Base-by-base conservation (phyloP, 2,329 filamentous ascomycete genomes). In the Ceratocystis diversiconidia region DNA sequence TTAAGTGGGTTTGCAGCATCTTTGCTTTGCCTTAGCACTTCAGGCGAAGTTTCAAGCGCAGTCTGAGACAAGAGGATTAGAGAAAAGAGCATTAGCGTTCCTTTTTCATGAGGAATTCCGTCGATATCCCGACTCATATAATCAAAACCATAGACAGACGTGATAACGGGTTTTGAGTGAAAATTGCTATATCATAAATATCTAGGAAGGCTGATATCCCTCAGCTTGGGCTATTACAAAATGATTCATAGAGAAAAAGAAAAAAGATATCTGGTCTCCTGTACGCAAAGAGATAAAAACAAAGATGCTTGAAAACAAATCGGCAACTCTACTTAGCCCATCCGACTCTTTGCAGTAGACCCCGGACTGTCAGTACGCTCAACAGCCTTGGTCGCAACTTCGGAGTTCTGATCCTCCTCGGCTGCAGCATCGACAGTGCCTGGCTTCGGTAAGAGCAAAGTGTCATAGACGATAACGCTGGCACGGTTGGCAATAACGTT, bases 21-120 rank as follows among this genome's bases (percentile, higher is more conserved):
- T 43, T 25, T 15, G 19, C 30, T 44, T 22, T 5, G 10, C 2
- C 19, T 32, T 43, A 5, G n/a, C 15, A 12, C 30, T 61, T 15
- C n/a, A n/a, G 32, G 25, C 59, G 32, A 46, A 43, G 22, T 22
- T 19, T 61, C 10, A 61, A 75, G 68, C 83, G 83, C 73, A 87
- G 59, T 41, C 36, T 30, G 46, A 25, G 46, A 50, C 46, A 50
- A 19, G 17, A 36, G 32, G 15, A 43, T 22, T 22, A 8, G 41
- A n/a, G 59, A 62, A 62, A 62, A 62, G 22, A 32, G 22, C 15
- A 62, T 28, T 62, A 32, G 1, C 12, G 7, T 50, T 50, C n/a
- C 22, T 50, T 50, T 41, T 41, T 41, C 10, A 41, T 41, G 3
- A 41, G 36, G 36, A 41, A 41, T 15, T 41, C 3, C 10, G 10